Evolutionary conservation across 2,329 filamentous ascomycete genomes (phyloP).

Genomic region (Chaetothyriales sp.): DNA sequence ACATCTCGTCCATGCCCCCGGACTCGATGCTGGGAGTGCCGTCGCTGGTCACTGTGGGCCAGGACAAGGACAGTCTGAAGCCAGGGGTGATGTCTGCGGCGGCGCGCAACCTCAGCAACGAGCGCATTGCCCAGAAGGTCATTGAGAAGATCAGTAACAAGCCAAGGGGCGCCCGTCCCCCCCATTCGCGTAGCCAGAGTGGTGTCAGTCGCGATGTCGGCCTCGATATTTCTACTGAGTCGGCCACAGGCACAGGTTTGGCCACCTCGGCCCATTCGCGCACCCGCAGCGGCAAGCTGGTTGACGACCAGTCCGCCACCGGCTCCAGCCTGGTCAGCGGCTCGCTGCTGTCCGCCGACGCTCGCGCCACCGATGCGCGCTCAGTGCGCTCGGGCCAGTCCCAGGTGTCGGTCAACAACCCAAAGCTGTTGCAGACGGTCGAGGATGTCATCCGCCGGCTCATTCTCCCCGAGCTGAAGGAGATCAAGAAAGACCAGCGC

Average conservation of each 20-base stretch:
- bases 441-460: constrained; percentile 83
- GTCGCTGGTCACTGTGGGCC: constrained; percentile 25
- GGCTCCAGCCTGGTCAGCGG: constrained; percentile 47
- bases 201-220: constrained; percentile 29
- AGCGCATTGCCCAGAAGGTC: constrained; percentile 52
- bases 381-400: constrained; percentile 45
- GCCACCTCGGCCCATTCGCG: constrained; percentile 23
- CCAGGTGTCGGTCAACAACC: constrained; percentile 75
- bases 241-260: constrained; percentile 17
- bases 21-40: constrained; percentile 51
- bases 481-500: constrained; percentile 78
- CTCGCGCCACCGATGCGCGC: constrained; percentile 40
- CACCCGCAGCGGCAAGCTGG: constrained; percentile 35
- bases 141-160: constrained; percentile 49
- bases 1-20: constrained; percentile 71
- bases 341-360: constrained; percentile 36
- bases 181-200: constrained; percentile 26
- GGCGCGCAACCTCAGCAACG: constrained; percentile 50
- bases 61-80: constrained; percentile 36
- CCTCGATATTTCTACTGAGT: constrained; percentile 6
- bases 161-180: constrained; percentile 29
- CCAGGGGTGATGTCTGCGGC: constrained; percentile 43
- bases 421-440: constrained; percentile 75
- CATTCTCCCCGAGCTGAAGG: constrained; percentile 80
- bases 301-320: constrained; percentile 40